Percentiles rank a stretch among this genome's conserved stretches.
Conservation (phyloP, 345 rosid species). For the Eucalyptus shirleyi region DNA sequence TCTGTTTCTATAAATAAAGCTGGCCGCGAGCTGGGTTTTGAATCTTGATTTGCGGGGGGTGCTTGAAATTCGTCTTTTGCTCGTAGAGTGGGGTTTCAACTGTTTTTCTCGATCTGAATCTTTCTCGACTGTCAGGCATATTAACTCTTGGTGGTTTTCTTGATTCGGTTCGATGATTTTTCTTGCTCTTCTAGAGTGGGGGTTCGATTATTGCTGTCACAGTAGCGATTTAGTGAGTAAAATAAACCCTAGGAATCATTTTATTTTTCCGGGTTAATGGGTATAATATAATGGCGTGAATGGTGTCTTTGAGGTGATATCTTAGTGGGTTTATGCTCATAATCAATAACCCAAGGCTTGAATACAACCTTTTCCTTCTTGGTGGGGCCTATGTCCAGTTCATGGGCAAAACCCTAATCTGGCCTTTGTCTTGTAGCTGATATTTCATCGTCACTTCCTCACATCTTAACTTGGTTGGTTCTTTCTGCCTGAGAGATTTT, state of each 20-base stretch:
- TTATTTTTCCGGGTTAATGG: neutral
- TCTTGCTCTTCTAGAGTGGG: neutral
- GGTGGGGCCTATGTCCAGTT: neutral
- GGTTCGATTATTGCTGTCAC: neutral
- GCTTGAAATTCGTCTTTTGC: neutral
- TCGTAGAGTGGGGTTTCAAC: neutral
- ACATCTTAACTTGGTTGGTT: neutral
- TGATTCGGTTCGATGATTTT: neutral
- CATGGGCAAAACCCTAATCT: neutral
- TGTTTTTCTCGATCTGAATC: neutral
- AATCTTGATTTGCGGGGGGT: neutral
- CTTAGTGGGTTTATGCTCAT: neutral
- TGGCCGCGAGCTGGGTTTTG: neutral
- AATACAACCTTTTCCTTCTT: neutral
- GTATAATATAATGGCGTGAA: neutral
- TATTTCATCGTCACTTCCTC: neutral
- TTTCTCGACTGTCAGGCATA: neutral
- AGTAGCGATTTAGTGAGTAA: neutral
- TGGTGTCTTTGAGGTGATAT: neutral
- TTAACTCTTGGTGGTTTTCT: neutral
- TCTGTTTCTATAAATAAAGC: neutral
- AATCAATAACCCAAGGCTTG: neutral
- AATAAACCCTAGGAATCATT: neutral
- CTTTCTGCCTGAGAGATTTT: neutral
- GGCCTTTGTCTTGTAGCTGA: neutral